Evolutionary conservation across 2,329 filamentous ascomycete species (phyloP), one percentile per base, ranked within the genome.

Genomic region (Emergomyces africanus): DNA sequence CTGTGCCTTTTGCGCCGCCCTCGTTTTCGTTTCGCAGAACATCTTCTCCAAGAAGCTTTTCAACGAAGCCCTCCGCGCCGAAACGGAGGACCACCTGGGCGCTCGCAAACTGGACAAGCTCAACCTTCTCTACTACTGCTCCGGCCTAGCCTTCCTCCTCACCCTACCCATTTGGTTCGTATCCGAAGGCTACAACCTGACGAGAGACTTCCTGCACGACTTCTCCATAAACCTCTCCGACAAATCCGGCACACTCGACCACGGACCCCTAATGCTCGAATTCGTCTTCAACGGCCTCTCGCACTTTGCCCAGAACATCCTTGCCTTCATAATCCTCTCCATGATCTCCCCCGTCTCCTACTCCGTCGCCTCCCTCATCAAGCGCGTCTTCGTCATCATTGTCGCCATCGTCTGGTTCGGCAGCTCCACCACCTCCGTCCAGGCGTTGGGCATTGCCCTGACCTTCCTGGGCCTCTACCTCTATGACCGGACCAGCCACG

Each of bases 1-100:
- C 12, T 92, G 91, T 68, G 91, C 94, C 3, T 86, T 99, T 42
- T 78, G 89, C 39, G 91, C 90, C n/a, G 90, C 94, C 8, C 78
- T 97, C 59, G 87, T 97, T 64, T 99, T 99, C 69, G 94, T 99
- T 41, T 94, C 90, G 0, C 94, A 99, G 70, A 99, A 99, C 70
- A 99, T 99, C 60, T 95, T 96, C 65, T 97, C 92, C 23, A 99
- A 99, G 75, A 89, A 90, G 64, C 84, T 99, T 10, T 99, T 99
- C 79, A 99, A 96, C 72, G 91, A 96, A 70, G 90, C 89, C 6
- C 87, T 90, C 6, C 85, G 85, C 60, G 88, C 89, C 1, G 92
- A 96, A 73, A 83, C 85, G 8, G 89, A 96, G 58, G 75, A 78
- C 1, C 82, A 82, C 0, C 72, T 79, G 39, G 79, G 81, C 0